These are phyloP conservation scores for Cladorrhinum samala DNA, from an alignment of 495 filamentous ascomycete genomes.

Conservation along the genomic window DNA sequence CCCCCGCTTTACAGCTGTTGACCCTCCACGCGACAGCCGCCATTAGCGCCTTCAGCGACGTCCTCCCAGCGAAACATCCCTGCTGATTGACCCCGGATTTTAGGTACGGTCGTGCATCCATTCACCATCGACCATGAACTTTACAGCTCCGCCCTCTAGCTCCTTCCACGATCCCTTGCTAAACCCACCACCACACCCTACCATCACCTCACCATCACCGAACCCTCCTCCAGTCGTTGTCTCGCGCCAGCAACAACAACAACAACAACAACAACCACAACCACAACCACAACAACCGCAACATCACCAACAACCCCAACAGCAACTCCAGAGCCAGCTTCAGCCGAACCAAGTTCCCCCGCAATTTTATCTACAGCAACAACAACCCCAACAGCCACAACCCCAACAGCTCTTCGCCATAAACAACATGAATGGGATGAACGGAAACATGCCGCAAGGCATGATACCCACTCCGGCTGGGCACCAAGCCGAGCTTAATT, in stretches of 20 bases:
- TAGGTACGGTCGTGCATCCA: too few relatives aligned
- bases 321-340: too few relatives aligned
- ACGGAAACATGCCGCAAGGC: conserved; percentile 33
- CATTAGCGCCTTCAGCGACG: not conserved
- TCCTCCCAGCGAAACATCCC: not conserved
- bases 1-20: not conserved
- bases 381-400: not conserved
- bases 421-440: conserved; percentile 53
- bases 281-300: conserved; percentile 4
- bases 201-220: conserved; percentile 7
- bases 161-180: conserved; percentile 14
- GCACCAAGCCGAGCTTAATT: conserved; percentile 81
- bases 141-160: conserved; percentile 20
- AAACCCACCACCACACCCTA: conserved; percentile 2
- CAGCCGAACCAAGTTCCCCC: not conserved
- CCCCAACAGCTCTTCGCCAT: conserved; percentile 32
- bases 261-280: conserved; percentile 8
- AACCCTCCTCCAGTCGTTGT: too few relatives aligned
- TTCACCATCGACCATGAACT: conserved; percentile 16
- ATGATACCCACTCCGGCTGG: conserved; percentile 67
- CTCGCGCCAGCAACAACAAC: not conserved
- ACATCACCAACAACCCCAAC: conserved; percentile 6
- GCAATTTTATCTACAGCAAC: not conserved
- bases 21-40: not conserved
- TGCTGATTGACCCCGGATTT: not conserved